Evolutionary conservation across 139 green algal species (phyloP), one percentile per base, ranked within the genome.

Genomic region (Tetratostichococcus sp.): DNA sequence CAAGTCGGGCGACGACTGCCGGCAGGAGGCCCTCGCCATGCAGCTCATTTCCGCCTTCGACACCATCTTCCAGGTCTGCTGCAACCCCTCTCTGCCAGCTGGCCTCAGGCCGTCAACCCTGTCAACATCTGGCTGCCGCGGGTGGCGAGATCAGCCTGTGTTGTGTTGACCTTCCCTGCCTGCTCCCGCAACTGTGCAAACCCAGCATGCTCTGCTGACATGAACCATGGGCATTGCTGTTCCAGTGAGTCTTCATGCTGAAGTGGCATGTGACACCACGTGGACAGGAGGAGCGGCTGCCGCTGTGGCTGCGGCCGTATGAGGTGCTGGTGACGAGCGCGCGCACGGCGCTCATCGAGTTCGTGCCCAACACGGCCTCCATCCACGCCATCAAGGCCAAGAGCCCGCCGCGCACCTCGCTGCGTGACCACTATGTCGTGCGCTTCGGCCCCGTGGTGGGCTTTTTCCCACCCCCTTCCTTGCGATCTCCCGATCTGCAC

Each of bases 1-100:
- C n/a, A 99, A 99, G 84, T 89, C 80, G 32, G 95, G 95, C 0
- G 95, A 99, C 76, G 96, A 99, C 83, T 98, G 95, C 84, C 79
- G 95, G 25, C 95, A 99, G 85, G 95, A 99, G 88, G 86, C 97
- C 67, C 86, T 99, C 72, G 95, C 95, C 6, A 84, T 97, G 84
- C 92, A 99, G 89, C 89, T 99, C 30, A 89, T 98, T 17, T 78
- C 80, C 11, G 85, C 89, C 14, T 94, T 98, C 33, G 69, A 86
- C 4, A 86, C 90, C 35, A 94, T 98, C 57, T 99, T 93, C 77
- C 69, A 76, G 43, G 75, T 68, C 68, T 71, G 67, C 28, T n/a
- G 67, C 28, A 14, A 8, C 39, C 8, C 39, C 39, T 14, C 39
- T 14, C 14, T 14, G 39, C 39, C 39, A 22, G 39, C 39, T 50